Evolutionary conservation across 371 early-diverging fungal genomes (phyloP).

Genomic region (Mortierella sp.): DNA sequence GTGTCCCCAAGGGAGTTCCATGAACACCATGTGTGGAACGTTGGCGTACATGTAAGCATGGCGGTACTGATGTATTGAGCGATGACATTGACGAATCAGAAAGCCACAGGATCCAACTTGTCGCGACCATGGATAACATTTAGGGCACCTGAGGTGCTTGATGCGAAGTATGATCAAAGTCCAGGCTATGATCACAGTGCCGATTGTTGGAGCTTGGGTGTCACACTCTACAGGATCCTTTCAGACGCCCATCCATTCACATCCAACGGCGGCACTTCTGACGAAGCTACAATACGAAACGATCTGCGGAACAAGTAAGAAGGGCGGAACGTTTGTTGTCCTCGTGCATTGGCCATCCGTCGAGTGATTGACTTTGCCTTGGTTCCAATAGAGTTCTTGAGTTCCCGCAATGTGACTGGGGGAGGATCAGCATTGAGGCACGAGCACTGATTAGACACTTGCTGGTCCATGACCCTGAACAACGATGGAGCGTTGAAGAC

Average conservation of each 20-base stretch:
- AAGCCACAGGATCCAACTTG: neutral
- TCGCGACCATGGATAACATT: too few relatives aligned
- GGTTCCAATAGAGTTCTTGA: neutral
- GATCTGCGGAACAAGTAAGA: conserved; percentile 56
- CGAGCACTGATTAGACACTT: conserved; percentile 20
- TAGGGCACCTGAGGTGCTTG: conserved; percentile 67
- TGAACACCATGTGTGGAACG: conserved; percentile 72
- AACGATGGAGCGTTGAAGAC: conserved; percentile 35
- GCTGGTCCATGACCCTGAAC: conserved; percentile 20
- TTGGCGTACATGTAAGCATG: conserved; percentile 58
- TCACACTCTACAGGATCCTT: conserved; percentile 64
- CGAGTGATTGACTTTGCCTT: neutral
- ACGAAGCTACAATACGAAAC: conserved; percentile 48
- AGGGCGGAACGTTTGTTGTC: too few relatives aligned
- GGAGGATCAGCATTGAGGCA: conserved; percentile 39
- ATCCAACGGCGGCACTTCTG: conserved; percentile 54
- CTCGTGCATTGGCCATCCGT: too few relatives aligned
- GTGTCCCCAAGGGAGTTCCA: conserved; percentile 40
- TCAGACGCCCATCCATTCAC: conserved; percentile 55
- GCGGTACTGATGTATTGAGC: neutral
- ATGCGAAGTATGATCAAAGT: conserved; percentile 42
- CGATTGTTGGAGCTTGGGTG: conserved; percentile 72
- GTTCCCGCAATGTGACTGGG: conserved; percentile 37
- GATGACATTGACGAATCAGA: neutral
- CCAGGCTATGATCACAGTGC: conserved; percentile 61